Percentiles rank a stretch among this genome's conserved stretches.
phyloP scores from a whole-genome alignment of 495 filamentous ascomycete species.

The Penicillium ucsense region DNA sequence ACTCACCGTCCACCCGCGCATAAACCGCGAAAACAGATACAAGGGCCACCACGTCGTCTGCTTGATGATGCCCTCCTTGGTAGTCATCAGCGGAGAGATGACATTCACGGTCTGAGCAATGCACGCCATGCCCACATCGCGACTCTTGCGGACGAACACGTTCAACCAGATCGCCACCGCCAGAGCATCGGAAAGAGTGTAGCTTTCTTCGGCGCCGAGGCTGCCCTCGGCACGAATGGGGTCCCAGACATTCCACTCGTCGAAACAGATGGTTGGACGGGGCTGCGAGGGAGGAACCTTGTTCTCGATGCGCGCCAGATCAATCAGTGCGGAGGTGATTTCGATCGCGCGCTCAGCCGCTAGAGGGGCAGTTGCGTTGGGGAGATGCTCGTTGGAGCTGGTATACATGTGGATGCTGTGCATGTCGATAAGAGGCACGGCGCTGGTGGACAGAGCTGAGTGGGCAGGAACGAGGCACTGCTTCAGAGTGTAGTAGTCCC shows the following conservation, averaged over 20 bases:
- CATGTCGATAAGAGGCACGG: slow-evolving; percentile 60
- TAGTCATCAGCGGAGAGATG: slow-evolving; percentile 69
- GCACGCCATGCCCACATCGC: slow-evolving; percentile 67
- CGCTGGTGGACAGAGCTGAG: slow-evolving; percentile 31
- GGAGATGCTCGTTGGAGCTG: slow-evolving; percentile 39
- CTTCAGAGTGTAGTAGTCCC: slow-evolving; percentile 65
- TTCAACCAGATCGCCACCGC: slow-evolving; percentile 69
- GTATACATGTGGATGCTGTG: slow-evolving; percentile 65
- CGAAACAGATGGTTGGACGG: slow-evolving; percentile 64
- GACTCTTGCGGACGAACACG: slow-evolving; percentile 68
- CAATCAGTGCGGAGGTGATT: slow-evolving; percentile 56
- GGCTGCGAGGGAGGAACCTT: slow-evolving; percentile 44
- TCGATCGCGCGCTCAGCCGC: slow-evolving; percentile 67
- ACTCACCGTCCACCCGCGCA: slow-evolving; percentile 59
- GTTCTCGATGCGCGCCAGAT: slow-evolving; percentile 65
- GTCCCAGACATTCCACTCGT: slow-evolving; percentile 85
- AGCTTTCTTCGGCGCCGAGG: slow-evolving; percentile 56
- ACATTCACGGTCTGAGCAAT: slow-evolving; percentile 75
- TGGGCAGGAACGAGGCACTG: slow-evolving; percentile 42
- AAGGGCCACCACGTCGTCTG: slow-evolving; percentile 76
- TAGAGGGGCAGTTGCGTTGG: slow-evolving; percentile 57
- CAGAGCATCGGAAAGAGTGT: slow-evolving; percentile 67
- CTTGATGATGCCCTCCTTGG: slow-evolving; percentile 48
- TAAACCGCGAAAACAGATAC: slow-evolving; percentile 59
- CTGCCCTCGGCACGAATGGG: slow-evolving; percentile 61